Conservation (phyloP, 306 rosid genomes). For the Lithocarpus polystachyus region DNA sequence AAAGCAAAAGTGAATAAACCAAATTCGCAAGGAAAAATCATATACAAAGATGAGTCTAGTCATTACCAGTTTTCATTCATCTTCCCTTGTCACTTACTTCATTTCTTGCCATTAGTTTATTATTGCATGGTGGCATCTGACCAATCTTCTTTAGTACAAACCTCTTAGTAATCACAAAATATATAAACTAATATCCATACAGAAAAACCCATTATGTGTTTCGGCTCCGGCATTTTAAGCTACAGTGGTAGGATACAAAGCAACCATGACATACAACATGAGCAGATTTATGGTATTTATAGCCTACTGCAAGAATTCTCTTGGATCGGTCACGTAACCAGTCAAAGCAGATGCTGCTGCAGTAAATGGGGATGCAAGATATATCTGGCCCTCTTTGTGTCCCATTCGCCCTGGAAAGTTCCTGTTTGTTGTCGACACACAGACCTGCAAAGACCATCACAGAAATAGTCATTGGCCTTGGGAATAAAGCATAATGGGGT, state of each 20-base stretch:
- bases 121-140: too few species aligned
- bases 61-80: background rate
- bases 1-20: background rate
- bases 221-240: background rate
- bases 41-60: background rate
- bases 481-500: background rate
- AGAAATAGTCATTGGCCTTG: background rate
- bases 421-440: constrained; percentile 81
- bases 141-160: background rate
- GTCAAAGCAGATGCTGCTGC: constrained; percentile 99
- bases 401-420: constrained; percentile 99
- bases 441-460: constrained; percentile 57
- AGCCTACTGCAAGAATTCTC: constrained; percentile 79
- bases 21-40: background rate
- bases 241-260: background rate
- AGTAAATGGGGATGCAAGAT: constrained; percentile 90
- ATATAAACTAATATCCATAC: background rate
- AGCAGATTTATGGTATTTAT: background rate
- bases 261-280: background rate
- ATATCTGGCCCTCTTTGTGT: constrained; percentile 88
- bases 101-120: background rate
- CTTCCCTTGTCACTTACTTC: background rate
- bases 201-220: background rate
- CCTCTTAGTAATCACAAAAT: background rate
- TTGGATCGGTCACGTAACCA: constrained; percentile 87